Evolutionary conservation across 352 stramenopile species (phyloP), one percentile per base, ranked within the genome.

Genomic region (Globisporangium barbulae): DNA sequence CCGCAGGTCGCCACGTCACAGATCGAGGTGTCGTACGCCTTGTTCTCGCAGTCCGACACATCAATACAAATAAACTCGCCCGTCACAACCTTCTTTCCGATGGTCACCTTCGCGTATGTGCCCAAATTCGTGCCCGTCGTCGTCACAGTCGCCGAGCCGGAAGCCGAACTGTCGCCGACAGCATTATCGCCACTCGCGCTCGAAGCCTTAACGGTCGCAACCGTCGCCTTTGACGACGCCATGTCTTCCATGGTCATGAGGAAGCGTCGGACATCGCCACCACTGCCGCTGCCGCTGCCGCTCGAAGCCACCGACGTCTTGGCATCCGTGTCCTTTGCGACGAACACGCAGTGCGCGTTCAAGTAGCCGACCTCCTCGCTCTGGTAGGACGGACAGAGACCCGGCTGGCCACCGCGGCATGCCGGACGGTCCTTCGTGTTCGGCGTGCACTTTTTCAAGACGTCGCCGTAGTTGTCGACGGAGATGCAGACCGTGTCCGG

Each of bases 281-380:
- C 30, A 9, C 49, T 53, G 28, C 63, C 44, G 25, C 64, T 53
- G 28, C 63, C 44, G 25, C 64, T 56, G 21, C 61, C 52, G 41
- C 42, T 61, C 19, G 61, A 59, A 39, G 65, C 64, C 1, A 53
- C 52, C 3, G 67, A 63, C 10, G 42, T 15, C 21, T 60, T 70
- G 7, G 21, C 17, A 6, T 49, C 25, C 17, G 25, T 19, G 55
- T 90, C 75, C 70, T 91, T 82, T 15, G 83, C 78, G 30, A 91
- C 82, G 31, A 95, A 91, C 3, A 95, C 73, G 56, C 86, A 95
- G 68, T 95, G 86, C 22, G 85, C 77, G 61, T 95, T 93, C 15
- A 95, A 52, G 71, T 90, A 93, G 41, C 82, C 75, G 37, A 81
- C 68, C 54, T 91, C 81, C 12, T 73, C 64, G 53, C 73, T 85